Evolutionary conservation across 78 protist species (phyloP).

Genomic region (Dictyostelium citrinum): DNA sequence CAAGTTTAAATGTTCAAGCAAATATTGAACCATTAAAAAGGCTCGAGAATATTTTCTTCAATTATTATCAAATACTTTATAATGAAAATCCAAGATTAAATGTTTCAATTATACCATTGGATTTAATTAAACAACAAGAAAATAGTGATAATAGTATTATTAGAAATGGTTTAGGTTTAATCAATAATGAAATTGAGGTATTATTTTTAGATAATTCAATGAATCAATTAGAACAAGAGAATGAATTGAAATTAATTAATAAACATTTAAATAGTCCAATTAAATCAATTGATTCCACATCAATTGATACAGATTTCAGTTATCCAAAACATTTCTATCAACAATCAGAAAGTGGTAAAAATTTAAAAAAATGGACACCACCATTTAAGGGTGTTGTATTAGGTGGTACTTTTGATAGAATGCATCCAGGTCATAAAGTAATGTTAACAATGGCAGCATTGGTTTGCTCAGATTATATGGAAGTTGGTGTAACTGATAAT

Average conservation of each 20-base stretch:
- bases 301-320: not conserved
- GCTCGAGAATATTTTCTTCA: constrained; percentile 17
- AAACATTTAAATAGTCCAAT: not conserved
- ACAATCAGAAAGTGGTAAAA: not conserved
- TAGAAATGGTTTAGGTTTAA: not conserved
- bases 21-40: not conserved
- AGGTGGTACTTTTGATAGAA: constrained; percentile 68
- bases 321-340: constrained; percentile 1
- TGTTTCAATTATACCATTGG: constrained; percentile 31
- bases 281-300: not conserved
- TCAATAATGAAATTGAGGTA: not conserved
- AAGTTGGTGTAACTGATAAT: constrained; percentile 64
- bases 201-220: constrained; percentile 14
- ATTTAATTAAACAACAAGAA: not conserved
- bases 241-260: not conserved
- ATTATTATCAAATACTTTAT: constrained; percentile 35
- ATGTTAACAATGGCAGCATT: constrained; percentile 49
- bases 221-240: not conserved
- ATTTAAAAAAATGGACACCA: not conserved
- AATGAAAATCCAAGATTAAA: constrained; percentile 28
- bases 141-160: not conserved
- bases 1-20: not conserved
- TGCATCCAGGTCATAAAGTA: constrained; percentile 76
- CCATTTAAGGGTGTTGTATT: constrained; percentile 53
- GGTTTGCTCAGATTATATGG: constrained; percentile 49